Conservation (phyloP, 176 grass and related monocot species). For the Oryza officinalis region DNA sequence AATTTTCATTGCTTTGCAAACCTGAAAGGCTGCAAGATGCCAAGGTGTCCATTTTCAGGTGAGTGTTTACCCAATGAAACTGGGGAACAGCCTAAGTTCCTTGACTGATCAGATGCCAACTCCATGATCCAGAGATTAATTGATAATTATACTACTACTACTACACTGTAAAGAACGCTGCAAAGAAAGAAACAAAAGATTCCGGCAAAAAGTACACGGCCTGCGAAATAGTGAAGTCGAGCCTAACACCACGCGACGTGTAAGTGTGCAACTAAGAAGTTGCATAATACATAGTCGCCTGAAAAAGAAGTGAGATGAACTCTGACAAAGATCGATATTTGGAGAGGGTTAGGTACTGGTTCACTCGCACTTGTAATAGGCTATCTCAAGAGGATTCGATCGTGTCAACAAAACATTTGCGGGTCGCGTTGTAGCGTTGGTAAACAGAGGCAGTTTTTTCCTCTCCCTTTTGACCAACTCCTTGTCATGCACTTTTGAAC, state of each 20-base stretch:
- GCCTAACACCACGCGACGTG: constrained; percentile 12
- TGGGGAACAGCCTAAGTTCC: not conserved
- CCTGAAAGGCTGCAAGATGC: not conserved
- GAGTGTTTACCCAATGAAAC: not conserved
- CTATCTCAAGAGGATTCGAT: not conserved
- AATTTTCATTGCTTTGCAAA: not conserved
- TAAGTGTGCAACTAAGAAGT: not conserved
- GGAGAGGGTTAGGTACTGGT: constrained; percentile 24
- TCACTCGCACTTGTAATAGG: constrained; percentile 24
- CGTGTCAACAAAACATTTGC: constrained; percentile 14
- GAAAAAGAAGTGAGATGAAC: not conserved
- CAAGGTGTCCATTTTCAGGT: not conserved
- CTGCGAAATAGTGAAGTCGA: constrained; percentile 26
- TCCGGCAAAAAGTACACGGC: not conserved
- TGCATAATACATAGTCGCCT: not conserved
- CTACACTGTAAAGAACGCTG: not conserved
- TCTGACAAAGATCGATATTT: not conserved
- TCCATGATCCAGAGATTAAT: not conserved
- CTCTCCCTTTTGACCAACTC: constrained; percentile 27
- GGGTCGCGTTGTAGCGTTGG: constrained; percentile 1
- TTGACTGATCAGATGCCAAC: constrained; percentile 7
- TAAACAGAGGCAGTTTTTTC: not conserved
- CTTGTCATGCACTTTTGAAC: not conserved
- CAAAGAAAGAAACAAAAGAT: not conserved
- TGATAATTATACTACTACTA: not conserved